Conservation (phyloP, 2,329 filamentous ascomycete species). For the Epichloe coenophiala region DNA sequence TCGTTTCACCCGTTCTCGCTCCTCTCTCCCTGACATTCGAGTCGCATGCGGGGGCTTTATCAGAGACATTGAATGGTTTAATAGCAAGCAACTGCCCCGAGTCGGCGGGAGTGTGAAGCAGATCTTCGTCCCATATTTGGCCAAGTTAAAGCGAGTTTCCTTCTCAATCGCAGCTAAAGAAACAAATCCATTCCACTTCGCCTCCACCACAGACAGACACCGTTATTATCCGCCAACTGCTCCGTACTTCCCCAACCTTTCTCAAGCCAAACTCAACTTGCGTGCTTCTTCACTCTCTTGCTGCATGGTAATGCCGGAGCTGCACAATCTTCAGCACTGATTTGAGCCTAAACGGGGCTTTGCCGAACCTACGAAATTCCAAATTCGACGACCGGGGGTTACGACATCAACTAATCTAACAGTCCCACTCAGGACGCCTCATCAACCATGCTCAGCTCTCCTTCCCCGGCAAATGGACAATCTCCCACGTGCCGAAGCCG, state of each 20-base stretch:
- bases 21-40: background rate
- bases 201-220: background rate
- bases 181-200: background rate
- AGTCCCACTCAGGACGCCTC: slow-evolving; percentile 8
- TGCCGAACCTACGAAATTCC: background rate
- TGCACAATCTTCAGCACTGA: background rate
- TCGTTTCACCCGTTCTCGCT: background rate
- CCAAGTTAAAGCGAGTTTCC: background rate
- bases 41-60: background rate
- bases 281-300: background rate
- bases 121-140: background rate
- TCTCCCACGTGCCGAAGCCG: background rate
- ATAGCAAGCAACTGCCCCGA: background rate
- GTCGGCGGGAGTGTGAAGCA: background rate
- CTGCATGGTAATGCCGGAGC: background rate
- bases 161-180: background rate
- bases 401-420: slow-evolving; percentile 4
- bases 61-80: background rate
- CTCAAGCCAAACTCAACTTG: background rate
- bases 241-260: no score
- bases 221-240: no score
- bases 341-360: background rate
- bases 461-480: slow-evolving; percentile 1
- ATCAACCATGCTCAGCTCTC: slow-evolving; percentile 13
- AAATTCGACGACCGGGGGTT: slow-evolving; percentile 1